Base-by-base conservation (phyloP, 2,329 filamentous ascomycete genomes). In the Colletotrichum orchidophilum region DNA sequence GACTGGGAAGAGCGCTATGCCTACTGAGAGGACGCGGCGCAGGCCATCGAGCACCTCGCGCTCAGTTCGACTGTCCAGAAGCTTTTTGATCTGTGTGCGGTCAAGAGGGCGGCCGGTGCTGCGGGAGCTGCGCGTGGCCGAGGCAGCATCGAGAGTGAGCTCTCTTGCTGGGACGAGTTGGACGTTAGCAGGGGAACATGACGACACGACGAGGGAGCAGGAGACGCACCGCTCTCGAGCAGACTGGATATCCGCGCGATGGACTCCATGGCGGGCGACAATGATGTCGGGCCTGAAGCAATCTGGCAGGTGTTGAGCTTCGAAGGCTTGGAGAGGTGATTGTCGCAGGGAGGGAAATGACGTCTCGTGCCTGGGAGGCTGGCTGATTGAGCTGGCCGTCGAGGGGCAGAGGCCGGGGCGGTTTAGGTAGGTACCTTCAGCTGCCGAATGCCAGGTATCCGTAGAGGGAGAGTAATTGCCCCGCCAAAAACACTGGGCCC, bases 81-180 rank as follows among this genome's bases (percentile, higher is more conserved):
- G 89, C 84, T 96, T 97, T 86, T 97, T 97, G 79, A 98, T 92
- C 83, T 98, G 95, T 70, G 89, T 87, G n/a, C 91, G 88, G 71
- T 95, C 92, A 74, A 96, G 84, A 55, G 91, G 89, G 64, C 90
- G 90, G 27, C 89, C 86, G 42, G 90, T 86, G 75, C 87, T 86
- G 71, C 90, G 87, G 72, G 87, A 86, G 79, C 85, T 88, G 78
- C 94, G 90, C 76, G 95, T 95, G 76, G 95, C 94, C 82, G 95
- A 94, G 77, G 96, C 96, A 75, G 96, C 96, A 88, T 99, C 96
- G 83, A 99, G 91, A 68, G 96, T 99, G 80, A 99, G 92, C 84
- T 98, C 96, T 83, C 96, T 93, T 80, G 96, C 96, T 97, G 84
- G 18, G 54, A 63, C 62, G 60, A 33, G 66, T 63, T 63, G 52